Base-by-base conservation (phyloP, 345 rosid genomes). In the Pelargonium nanum region DNA sequence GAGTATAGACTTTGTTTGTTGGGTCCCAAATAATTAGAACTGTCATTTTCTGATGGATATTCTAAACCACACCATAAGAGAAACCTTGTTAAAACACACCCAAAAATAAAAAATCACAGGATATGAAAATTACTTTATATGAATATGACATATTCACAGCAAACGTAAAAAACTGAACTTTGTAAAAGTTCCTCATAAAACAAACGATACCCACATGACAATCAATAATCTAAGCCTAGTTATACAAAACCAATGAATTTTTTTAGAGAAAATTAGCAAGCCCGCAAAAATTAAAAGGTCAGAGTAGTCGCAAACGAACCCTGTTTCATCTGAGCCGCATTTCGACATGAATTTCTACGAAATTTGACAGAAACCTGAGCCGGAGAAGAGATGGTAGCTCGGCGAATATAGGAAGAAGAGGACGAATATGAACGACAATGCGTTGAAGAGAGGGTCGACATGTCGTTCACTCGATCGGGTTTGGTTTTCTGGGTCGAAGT, bases 381-480 rank as follows among this genome's bases (percentile, higher is more conserved):
- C 6, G 0, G 63, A 44, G 45, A 70, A 62, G 22, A 63, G 24
- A 64, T 63, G 22, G 51, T 15, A 12, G 19, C 16, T 19, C 52
- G 45, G 17, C 32, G 21, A 55, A 65, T 22, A 40, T 23, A 65
- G 20, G 75, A 56, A 69, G 63, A 50, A 64, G 74, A 58, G 4
- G 72, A 71, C 6, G 74, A 68, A 62, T 58, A 61, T 0, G 80
- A 71, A 30, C 68, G 78, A 57, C 76, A 70, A 55, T 69, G 69
- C 24, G 79, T 54, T 6, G 22, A 26, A 72, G 82, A 77, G 28
- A 86, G 59, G 63, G 83, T 21, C n/a, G 87, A 79, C 95, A 89
- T 89, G 73, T 56, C 44, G 8, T 0, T 0, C 7, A 19, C 55
- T 64, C n/a, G 24, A 26, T 17, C 16, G 24, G 65, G 0, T 16